Base-by-base conservation (phyloP, 2,329 filamentous ascomycete genomes). In the Onygenales sp. region DNA sequence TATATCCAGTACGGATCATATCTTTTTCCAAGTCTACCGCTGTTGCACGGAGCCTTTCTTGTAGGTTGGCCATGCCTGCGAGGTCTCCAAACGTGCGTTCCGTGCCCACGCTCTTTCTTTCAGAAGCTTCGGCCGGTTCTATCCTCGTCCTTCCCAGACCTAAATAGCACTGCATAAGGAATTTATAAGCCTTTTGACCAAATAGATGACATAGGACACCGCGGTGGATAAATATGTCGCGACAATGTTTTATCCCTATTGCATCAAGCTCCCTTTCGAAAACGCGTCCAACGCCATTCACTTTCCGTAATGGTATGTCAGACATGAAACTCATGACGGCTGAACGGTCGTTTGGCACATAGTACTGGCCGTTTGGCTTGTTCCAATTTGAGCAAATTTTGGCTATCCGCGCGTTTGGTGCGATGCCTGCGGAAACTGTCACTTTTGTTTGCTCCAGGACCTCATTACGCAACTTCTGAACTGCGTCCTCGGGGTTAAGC, bases 331-430 rank as follows among this genome's bases (percentile, higher is more conserved):
- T 73, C 80, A 97, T 83, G 55, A 98, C 89, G 0, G 82, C 78
- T 31, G 74, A 71, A 8, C 91, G 79, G 42, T 95, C 85, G 51
- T 79, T 87, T 0, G 85, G 78, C 1, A 97, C 74, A 8, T 81
- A 72, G 61, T 86, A 97, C 65, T 97, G 93, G 0, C 93, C 93
- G 61, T 98, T 95, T 0, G 93, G 93, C 65, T 98, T 98, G 70
- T 97, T 96, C 67, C 86, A 82, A 65, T 98, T 96, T 14, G 89
- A 95, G 62, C 87, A 89, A 34, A 98, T 95, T 70, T 98, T 98
- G 33, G 93, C 92, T 11, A 98, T 77, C 65, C 90, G 92, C 0
- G 91, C 85, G 67, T 98, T 98, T 1, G 89, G 87, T 0, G 90
- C 92, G 56, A 98, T 95, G 0, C 93, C 93, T 0, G 92, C 93